Conservation (phyloP, 495 filamentous ascomycete species). For the Filosporella fistucella region DNA sequence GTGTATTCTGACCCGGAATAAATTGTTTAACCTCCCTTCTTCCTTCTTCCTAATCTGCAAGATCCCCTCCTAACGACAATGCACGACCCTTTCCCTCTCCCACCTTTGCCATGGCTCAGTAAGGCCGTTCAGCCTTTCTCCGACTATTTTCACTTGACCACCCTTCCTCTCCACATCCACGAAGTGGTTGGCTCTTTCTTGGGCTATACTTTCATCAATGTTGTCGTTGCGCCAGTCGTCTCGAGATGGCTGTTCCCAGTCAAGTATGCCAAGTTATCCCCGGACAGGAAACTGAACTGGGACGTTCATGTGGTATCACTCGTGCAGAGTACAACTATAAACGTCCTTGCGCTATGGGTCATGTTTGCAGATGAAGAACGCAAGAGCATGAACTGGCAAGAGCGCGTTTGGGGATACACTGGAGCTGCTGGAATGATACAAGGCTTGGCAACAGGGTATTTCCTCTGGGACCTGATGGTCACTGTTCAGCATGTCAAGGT, state of each 20-base stretch:
- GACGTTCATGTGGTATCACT: conserved; percentile 94
- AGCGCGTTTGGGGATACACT: conserved; percentile 89
- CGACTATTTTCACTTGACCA: conserved; percentile 55
- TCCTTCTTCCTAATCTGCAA: background rate
- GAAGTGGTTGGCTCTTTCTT: conserved; percentile 72
- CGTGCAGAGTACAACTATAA: conserved; percentile 81
- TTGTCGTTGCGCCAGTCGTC: conserved; percentile 67
- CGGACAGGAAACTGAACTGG: conserved; percentile 81
- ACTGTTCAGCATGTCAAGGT: conserved; percentile 66
- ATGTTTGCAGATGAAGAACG: conserved; percentile 79
- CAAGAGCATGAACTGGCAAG: conserved; percentile 59
- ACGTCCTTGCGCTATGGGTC: conserved; percentile 71
- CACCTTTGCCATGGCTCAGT: conserved; percentile 48
- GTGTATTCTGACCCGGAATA: background rate
- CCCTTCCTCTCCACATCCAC: conserved; percentile 82
- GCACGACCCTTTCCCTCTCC: conserved; percentile 68
- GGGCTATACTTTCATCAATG: conserved; percentile 74
- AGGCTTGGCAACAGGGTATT: conserved; percentile 88
- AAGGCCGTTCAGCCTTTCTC: conserved; percentile 53
- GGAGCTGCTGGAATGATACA: conserved; percentile 78
- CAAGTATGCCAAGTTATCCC: conserved; percentile 62
- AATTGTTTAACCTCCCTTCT: background rate
- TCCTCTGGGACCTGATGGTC: conserved; percentile 84
- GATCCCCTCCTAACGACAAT: conserved; percentile 30
- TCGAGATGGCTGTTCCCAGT: conserved; percentile 66